phyloP scores from a whole-genome alignment of 257 asterid species.

The Osmanthus fragrans region DNA sequence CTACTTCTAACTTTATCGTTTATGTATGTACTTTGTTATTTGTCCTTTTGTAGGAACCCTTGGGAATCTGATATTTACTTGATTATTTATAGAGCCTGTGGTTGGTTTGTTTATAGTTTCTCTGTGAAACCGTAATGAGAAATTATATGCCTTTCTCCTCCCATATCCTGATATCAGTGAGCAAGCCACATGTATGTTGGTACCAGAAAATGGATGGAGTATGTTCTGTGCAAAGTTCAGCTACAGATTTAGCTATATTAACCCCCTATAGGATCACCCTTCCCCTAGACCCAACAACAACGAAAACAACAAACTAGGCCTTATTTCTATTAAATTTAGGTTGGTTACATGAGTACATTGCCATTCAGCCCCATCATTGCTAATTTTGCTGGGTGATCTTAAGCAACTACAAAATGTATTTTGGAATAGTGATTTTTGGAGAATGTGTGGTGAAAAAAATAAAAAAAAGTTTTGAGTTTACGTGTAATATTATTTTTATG shows the following conservation, averaged over 20 bases:
- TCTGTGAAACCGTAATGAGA: constrained; percentile 12
- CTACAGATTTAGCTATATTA: not conserved
- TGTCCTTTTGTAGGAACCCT: not conserved
- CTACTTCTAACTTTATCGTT: constrained; percentile 2
- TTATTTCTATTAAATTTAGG: too few species aligned
- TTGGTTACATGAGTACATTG: not conserved
- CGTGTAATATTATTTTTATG: too few species aligned
- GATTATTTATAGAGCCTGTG: not conserved
- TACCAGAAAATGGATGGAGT: not conserved
- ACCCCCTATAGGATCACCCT: not conserved
- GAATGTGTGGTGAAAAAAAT: too few species aligned
- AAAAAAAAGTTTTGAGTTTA: too few species aligned
- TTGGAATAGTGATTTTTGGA: too few species aligned
- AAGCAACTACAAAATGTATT: not conserved
- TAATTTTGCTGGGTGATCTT: not conserved
- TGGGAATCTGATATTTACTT: not conserved
- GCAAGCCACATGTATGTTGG: not conserved
- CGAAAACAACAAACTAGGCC: not conserved
- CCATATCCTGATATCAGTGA: not conserved
- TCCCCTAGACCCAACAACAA: too few species aligned
- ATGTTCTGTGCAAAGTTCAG: not conserved
- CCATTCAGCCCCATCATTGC: too few species aligned
- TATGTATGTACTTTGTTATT: constrained; percentile 3
- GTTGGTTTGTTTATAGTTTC: constrained; percentile 3
- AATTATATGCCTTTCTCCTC: not conserved